Percentiles rank a stretch among this genome's conserved stretches.
Evolutionary conservation across 2,329 filamentous ascomycete genomes (phyloP).

Genomic region (Penicillium sp.): DNA sequence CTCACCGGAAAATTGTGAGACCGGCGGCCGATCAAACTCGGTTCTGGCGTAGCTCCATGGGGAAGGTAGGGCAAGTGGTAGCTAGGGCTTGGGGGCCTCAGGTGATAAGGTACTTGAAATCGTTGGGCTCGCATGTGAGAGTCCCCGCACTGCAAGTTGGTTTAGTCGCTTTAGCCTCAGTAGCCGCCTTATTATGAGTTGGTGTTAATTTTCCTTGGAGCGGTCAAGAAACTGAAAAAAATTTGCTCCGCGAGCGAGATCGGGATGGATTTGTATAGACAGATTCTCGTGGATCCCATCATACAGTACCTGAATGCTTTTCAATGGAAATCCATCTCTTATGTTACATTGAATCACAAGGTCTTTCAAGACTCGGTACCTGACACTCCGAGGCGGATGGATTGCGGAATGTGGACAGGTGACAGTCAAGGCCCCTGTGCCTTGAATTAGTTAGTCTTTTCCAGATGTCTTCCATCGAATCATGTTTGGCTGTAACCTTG

Average conservation of each 20-base stretch:
- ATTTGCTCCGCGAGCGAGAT: neutral
- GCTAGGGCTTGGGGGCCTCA: conserved; percentile 7
- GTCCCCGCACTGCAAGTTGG: neutral
- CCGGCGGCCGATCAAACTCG: neutral
- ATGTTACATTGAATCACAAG: neutral
- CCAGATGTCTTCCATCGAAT: neutral
- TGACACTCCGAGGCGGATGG: neutral
- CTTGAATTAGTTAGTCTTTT: neutral
- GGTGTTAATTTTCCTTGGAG: neutral
- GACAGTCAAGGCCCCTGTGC: neutral
- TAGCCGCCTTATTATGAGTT: neutral
- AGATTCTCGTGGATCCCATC: no score
- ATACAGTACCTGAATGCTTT: no score
- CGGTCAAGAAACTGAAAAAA: neutral
- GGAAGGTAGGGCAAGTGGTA: conserved; percentile 2
- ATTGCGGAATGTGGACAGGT: neutral
- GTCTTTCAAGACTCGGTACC: neutral
- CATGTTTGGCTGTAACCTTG: neutral
- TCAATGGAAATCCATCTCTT: neutral
- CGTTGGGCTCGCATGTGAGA: conserved; percentile 9
- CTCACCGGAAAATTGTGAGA: conserved; percentile 6
- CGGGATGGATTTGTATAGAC: neutral
- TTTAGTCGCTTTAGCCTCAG: conserved; percentile 2
- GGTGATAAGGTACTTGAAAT: conserved; percentile 5
- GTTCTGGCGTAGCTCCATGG: neutral